Conservation (phyloP, 2,329 filamentous ascomycete genomes). For the Sporothrix dimorphospora region DNA sequence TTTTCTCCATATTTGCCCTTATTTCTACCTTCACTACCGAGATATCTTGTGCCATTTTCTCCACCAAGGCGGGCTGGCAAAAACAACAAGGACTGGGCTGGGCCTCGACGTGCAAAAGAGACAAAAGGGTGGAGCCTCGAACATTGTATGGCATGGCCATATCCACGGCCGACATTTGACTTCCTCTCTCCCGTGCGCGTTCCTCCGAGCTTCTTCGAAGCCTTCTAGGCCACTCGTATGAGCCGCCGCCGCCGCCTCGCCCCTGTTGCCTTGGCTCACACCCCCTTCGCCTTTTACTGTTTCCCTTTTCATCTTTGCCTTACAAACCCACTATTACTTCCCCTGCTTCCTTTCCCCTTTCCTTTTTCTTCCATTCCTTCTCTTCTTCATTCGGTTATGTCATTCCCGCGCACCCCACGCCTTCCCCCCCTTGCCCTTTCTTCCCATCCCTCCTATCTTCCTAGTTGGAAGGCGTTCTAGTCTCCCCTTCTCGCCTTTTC, state of each 20-base stretch:
- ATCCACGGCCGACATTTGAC: constrained; percentile 11
- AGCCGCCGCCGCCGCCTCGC: background rate
- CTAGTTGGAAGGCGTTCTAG: background rate
- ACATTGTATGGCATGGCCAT: background rate
- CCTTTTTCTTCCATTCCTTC: background rate
- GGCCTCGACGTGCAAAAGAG: background rate
- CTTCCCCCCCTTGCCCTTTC: background rate
- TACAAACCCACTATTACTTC: background rate
- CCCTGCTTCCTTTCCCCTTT: background rate
- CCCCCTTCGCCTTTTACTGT: background rate
- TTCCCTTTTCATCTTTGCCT: background rate
- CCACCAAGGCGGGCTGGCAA: background rate
- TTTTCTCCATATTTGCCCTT: background rate
- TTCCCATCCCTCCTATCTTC: constrained; percentile 16
- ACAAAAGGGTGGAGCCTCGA: background rate
- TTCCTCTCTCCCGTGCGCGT: constrained; percentile 28
- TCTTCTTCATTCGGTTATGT: constrained; percentile 11
- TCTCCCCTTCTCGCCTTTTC: background rate
- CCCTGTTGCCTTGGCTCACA: background rate
- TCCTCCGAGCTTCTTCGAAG: constrained; percentile 23
- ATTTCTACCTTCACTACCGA: constrained; percentile 10
- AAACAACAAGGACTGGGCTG: background rate
- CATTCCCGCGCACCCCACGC: constrained; percentile 11
- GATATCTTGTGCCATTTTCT: constrained; percentile 2
- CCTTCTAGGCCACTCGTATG: constrained; percentile 4